A percentile compares a stretch with the other conserved stretches of the same genome.
Evolutionary conservation across 2,329 filamentous ascomycete species (phyloP).

Genomic region (Curvularia sp.): DNA sequence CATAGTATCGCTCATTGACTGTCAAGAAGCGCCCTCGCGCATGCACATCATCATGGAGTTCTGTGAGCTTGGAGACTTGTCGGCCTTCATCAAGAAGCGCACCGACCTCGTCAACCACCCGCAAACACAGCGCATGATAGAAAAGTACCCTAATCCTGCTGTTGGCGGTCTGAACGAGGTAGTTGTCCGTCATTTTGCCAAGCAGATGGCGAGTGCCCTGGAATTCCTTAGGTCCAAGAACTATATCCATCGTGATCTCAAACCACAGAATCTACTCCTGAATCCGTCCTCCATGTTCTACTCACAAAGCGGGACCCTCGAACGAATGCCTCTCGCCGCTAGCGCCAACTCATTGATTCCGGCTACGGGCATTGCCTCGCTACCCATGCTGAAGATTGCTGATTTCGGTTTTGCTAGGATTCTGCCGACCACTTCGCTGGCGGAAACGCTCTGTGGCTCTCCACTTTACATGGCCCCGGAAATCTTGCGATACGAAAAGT

Average conservation of each 20-base stretch:
- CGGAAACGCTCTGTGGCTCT: constrained; percentile 95
- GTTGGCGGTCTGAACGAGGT: constrained; percentile 94
- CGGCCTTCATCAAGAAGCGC: constrained; percentile 94
- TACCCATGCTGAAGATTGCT: constrained; percentile 96
- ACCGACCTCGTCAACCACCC: constrained; percentile 80
- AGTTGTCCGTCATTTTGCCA: constrained; percentile 93
- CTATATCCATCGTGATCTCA: constrained; percentile 95
- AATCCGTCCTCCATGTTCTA: constrained; percentile 80
- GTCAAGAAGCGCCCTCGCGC: constrained; percentile 82
- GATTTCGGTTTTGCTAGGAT: constrained; percentile 99
- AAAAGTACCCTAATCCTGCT: constrained; percentile 85
- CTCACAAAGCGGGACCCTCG: constrained; percentile 54
- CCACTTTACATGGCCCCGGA: constrained; percentile 99
- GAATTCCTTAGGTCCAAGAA: constrained; percentile 85
- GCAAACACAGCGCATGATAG: constrained; percentile 86
- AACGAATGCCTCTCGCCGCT: constrained; percentile 74
- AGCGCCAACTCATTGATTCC: constrained; percentile 83
- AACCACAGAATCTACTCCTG: constrained; percentile 93
- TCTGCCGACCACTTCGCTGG: constrained; percentile 86
- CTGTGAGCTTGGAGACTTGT: constrained; percentile 92
- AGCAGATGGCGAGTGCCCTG: constrained; percentile 90
- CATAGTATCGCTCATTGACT: constrained; percentile 95
- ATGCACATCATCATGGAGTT: constrained; percentile 99
- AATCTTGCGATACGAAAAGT: constrained; percentile 95
- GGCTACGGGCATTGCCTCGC: constrained; percentile 76